Conservation (phyloP, 2,329 filamentous ascomycete species). For the Diplodia intermedia region DNA sequence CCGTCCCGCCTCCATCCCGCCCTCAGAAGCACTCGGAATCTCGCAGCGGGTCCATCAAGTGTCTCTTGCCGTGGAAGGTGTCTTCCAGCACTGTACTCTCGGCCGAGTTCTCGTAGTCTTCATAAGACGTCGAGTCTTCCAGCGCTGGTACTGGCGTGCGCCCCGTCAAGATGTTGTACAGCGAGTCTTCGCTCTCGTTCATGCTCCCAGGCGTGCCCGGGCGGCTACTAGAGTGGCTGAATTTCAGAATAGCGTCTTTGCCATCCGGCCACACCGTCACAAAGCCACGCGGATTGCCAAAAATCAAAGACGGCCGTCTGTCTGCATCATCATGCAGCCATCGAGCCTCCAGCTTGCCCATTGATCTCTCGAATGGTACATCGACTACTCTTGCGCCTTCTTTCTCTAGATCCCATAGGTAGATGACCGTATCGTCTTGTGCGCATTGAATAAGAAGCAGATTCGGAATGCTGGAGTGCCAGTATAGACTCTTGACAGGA, state of each 20-base stretch:
- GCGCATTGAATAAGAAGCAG: constrained; percentile 53
- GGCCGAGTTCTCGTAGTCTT: constrained; percentile 40
- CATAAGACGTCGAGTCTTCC: constrained; percentile 34
- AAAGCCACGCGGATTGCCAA: constrained; percentile 20
- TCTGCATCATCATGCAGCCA: constrained; percentile 37
- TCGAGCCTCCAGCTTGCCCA: constrained; percentile 11
- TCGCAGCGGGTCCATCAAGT: constrained; percentile 32
- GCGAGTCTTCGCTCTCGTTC: constrained; percentile 54
- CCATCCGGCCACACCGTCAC: constrained; percentile 30
- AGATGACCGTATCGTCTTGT: constrained; percentile 49
- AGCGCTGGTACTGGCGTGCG: constrained; percentile 50
- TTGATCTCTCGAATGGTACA: constrained; percentile 36
- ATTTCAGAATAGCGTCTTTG: constrained; percentile 42
- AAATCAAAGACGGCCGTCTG: constrained; percentile 41
- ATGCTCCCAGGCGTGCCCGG: constrained; percentile 39
- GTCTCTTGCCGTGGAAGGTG: constrained; percentile 29
- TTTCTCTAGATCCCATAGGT: constrained; percentile 46
- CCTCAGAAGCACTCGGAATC: constrained; percentile 31
- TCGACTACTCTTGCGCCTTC: constrained; percentile 23
- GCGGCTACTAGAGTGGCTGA: constrained; percentile 33
- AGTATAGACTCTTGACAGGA: constrained; percentile 52
- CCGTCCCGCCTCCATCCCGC: background rate
- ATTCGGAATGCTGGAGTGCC: constrained; percentile 50
- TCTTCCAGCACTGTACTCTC: constrained; percentile 34
- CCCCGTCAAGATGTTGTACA: constrained; percentile 57